phyloP scores from a whole-genome alignment of 2,329 filamentous ascomycete genomes.

The Fusarium circinatum region DNA sequence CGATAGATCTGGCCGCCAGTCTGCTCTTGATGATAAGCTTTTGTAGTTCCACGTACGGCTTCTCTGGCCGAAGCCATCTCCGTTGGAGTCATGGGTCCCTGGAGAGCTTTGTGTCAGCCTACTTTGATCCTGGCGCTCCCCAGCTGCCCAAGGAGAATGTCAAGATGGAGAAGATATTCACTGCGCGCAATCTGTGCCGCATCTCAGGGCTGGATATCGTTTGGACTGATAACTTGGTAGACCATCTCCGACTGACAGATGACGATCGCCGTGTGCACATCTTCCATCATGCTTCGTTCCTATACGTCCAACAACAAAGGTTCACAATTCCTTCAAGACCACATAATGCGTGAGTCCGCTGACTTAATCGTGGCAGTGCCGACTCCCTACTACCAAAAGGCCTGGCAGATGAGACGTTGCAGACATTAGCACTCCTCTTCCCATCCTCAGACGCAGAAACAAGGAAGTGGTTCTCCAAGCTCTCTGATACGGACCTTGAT shows the following conservation, averaged over 20 bases:
- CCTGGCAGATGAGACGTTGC: background rate
- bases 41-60: background rate
- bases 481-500: background rate
- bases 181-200: background rate
- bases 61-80: background rate
- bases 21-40: background rate
- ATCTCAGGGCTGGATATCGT: background rate
- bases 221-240: background rate
- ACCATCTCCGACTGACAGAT: background rate
- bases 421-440: background rate
- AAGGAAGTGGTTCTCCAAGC: background rate
- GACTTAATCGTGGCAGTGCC: background rate
- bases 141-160: background rate
- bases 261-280: background rate
- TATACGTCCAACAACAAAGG: background rate
- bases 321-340: background rate
- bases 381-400: background rate
- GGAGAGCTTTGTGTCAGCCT: background rate
- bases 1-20: background rate
- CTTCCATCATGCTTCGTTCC: background rate
- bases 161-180: background rate
- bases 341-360: fast-evolving
- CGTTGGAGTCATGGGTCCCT: background rate
- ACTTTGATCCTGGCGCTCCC: background rate
- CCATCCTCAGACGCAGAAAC: background rate